Percentiles rank a stretch among this genome's conserved stretches.
These are phyloP conservation scores for Picochlorum sp. DNA, from an alignment of 139 green algal species.

Conservation along the genomic window DNA sequence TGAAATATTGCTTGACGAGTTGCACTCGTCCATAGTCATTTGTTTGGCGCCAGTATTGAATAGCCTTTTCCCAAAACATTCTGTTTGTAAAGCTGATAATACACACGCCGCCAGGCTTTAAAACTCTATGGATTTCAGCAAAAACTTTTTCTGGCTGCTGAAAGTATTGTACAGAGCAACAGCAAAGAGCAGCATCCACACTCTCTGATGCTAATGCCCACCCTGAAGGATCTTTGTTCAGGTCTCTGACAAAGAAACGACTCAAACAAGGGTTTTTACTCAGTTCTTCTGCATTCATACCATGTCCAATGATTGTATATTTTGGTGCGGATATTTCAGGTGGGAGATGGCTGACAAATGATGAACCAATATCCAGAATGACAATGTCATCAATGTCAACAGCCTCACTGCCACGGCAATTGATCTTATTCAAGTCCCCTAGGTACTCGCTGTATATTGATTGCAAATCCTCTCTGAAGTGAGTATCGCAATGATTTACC, in stretches of 20 bases:
- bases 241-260: slow-evolving; percentile 64
- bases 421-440: too few relatives aligned
- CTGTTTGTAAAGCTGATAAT: slow-evolving; percentile 82
- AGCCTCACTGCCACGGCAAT: too few relatives aligned
- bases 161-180: slow-evolving; percentile 64
- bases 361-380: slow-evolving; percentile 60
- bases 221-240: slow-evolving; percentile 56
- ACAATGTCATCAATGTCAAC: slow-evolving; percentile 2
- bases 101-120: slow-evolving; percentile 72
- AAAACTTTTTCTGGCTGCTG: slow-evolving; percentile 81
- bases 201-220: slow-evolving; percentile 51
- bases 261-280: slow-evolving; percentile 56
- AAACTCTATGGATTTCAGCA: slow-evolving; percentile 72
- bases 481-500: slow-evolving; percentile 73
- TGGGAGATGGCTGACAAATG: slow-evolving; percentile 76
- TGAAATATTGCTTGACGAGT: slow-evolving; percentile 72
- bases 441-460: too few relatives aligned
- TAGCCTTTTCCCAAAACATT: slow-evolving; percentile 75
- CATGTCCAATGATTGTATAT: slow-evolving; percentile 74
- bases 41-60: slow-evolving; percentile 66
- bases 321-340: slow-evolving; percentile 22
- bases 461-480: slow-evolving; percentile 65
- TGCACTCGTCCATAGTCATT: slow-evolving; percentile 46
- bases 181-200: slow-evolving; percentile 70
- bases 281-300: slow-evolving; percentile 82